Conservation (phyloP, 1,284 basidiomycete species). For the Afroboletus lepidellus region DNA sequence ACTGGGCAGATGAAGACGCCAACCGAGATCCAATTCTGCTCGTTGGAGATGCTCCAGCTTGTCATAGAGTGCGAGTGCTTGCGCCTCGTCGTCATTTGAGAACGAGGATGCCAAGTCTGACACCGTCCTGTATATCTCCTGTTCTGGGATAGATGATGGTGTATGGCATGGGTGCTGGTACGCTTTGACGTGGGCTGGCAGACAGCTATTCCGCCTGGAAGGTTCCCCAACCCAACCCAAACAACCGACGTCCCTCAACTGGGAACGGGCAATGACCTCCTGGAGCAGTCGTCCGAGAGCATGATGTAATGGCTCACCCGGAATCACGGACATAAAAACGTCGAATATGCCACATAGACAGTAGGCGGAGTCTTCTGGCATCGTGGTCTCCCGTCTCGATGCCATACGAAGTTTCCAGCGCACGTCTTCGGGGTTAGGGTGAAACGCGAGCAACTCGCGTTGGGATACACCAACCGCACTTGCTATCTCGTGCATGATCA, state of each 20-base stretch:
- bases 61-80: not conserved
- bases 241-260: slow-evolving; percentile 8
- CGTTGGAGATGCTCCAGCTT: not conserved
- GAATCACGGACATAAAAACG: slow-evolving; percentile 6
- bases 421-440: slow-evolving; percentile 1
- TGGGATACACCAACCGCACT: not conserved
- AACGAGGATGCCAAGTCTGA: not conserved
- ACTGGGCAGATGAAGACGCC: slow-evolving; percentile 6
- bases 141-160: not conserved
- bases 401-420: slow-evolving; percentile 10
- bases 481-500: slow-evolving; percentile 1
- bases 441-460: not conserved
- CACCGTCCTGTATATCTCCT: not conserved
- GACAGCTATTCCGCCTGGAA: slow-evolving; percentile 14
- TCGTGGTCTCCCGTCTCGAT: slow-evolving; percentile 1
- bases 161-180: not conserved
- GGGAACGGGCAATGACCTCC: slow-evolving; percentile 9
- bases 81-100: not conserved
- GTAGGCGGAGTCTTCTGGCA: slow-evolving; percentile 4
- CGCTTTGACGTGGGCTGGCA: not conserved
- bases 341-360: slow-evolving; percentile 10
- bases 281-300: slow-evolving; percentile 16
- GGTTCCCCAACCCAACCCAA: slow-evolving; percentile 17
- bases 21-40: slow-evolving; percentile 1
- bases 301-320: slow-evolving; percentile 2